phyloP scores from a whole-genome alignment of 2,329 filamentous ascomycete species.

The Rhynchosporium agropyri region DNA sequence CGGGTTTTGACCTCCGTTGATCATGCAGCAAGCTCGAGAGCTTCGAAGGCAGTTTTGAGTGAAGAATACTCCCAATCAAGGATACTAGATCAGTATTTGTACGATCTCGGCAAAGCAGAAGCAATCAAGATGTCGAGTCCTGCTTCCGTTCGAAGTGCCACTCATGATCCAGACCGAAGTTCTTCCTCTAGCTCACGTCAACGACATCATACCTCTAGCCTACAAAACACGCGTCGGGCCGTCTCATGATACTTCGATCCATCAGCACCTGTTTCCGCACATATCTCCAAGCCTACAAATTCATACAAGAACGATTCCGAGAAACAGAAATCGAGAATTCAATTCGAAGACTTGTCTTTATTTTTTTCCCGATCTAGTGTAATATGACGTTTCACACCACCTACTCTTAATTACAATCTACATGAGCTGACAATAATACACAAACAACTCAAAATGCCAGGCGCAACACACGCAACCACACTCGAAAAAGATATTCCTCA shows the following conservation, averaged over 20 bases:
- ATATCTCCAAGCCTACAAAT: too few species aligned
- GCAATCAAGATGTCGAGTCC: conserved; percentile 4
- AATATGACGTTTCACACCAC: too few species aligned
- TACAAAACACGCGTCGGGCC: neutral
- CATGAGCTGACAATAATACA: too few species aligned
- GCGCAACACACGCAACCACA: conserved; percentile 28
- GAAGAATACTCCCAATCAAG: neutral
- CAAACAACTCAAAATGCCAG: conserved; percentile 24
- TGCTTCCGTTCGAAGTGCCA: conserved; percentile 3
- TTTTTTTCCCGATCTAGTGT: too few species aligned
- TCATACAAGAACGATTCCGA: too few species aligned
- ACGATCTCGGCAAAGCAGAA: neutral
- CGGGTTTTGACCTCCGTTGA: neutral
- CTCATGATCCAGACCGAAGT: conserved; percentile 15
- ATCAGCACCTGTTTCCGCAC: neutral
- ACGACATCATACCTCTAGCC: conserved; percentile 19
- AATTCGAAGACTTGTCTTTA: too few species aligned
- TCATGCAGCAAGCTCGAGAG: neutral
- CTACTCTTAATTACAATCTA: too few species aligned
- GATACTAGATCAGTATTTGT: neutral
- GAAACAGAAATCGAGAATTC: too few species aligned
- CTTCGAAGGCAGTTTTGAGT: neutral
- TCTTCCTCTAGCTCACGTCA: conserved; percentile 18
- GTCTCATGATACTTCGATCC: conserved; percentile 1
- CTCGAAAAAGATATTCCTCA: conserved; percentile 28